A percentile compares a stretch with the other conserved stretches of the same genome.
Evolutionary conservation across 768 basidiomycete species (phyloP).

Genomic region (Mycena amicta): DNA sequence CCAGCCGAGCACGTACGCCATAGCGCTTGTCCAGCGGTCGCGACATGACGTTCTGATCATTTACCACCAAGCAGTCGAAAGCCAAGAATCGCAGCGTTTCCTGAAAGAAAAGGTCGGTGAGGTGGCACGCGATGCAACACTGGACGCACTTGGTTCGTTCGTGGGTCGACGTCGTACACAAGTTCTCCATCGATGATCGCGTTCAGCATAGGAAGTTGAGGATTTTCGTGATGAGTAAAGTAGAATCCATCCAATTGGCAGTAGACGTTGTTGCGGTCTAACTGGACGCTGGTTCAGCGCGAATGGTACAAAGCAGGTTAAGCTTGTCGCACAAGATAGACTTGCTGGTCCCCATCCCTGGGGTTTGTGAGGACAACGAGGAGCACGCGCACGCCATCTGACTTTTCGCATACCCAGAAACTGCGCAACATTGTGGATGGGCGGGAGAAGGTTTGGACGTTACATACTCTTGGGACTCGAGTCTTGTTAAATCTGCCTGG

Average conservation of each 20-base stretch:
- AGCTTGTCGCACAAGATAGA: constrained; percentile 69
- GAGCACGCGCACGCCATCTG: constrained; percentile 90
- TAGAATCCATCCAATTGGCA: constrained; percentile 73
- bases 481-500: constrained; percentile 62
- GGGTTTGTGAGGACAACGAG: constrained; percentile 73
- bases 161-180: constrained; percentile 85
- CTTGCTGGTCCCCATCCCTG: constrained; percentile 51
- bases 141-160: constrained; percentile 66
- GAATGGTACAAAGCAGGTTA: neutral
- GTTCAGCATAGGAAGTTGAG: constrained; percentile 65
- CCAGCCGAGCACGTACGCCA: constrained; percentile 53
- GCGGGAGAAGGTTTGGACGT: neutral
- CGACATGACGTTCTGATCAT: constrained; percentile 86
- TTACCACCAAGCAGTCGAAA: constrained; percentile 90
- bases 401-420: constrained; percentile 99
- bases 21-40: constrained; percentile 85
- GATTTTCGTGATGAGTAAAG: constrained; percentile 88
- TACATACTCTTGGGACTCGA: constrained; percentile 83
- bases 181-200: constrained; percentile 93
- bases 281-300: constrained; percentile 47
- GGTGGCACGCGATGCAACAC: no score
- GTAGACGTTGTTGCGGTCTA: constrained; percentile 93
- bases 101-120: constrained; percentile 42
- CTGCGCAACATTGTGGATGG: constrained; percentile 41
- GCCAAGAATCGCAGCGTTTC: constrained; percentile 81